Conservation (phyloP, 345 rosid genomes). For the Psidium guajava region DNA sequence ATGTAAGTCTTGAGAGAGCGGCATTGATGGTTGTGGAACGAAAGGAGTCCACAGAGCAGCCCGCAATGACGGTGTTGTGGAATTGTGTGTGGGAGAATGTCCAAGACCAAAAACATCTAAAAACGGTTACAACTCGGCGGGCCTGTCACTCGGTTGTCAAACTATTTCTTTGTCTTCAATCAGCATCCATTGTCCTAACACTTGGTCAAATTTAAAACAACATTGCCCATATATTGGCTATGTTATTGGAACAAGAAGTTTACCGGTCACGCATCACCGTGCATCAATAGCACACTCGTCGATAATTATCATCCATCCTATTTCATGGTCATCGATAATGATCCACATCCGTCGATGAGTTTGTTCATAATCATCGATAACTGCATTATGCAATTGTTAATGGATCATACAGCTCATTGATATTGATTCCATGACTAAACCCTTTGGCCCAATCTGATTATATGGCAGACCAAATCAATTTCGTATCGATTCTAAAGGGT, state of each 20-base stretch:
- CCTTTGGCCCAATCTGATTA: not conserved
- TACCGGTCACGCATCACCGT: not conserved
- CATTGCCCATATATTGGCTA: not conserved
- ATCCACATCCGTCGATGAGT: not conserved
- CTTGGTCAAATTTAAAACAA: not conserved
- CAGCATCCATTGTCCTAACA: not conserved
- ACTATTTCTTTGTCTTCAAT: not conserved
- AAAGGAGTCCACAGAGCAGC: not conserved
- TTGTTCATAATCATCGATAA: not conserved
- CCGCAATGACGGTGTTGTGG: not conserved
- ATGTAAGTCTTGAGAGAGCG: not conserved
- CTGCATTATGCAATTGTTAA: not conserved
- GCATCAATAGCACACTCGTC: not conserved
- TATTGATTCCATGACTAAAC: not conserved
- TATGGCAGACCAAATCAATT: not conserved
- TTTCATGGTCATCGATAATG: not conserved
- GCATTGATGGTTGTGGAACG: not conserved
- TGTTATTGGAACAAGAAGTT: not conserved
- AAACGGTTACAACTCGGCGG: not conserved
- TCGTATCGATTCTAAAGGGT: not conserved
- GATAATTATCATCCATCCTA: not conserved
- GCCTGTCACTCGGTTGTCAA: not conserved
- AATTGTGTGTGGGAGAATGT: not conserved
- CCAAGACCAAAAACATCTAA: not conserved
- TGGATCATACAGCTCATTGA: not conserved